These are phyloP conservation scores for Colletotrichum liriopes DNA, from an alignment of 2,329 filamentous ascomycete species.

Conservation along the genomic window DNA sequence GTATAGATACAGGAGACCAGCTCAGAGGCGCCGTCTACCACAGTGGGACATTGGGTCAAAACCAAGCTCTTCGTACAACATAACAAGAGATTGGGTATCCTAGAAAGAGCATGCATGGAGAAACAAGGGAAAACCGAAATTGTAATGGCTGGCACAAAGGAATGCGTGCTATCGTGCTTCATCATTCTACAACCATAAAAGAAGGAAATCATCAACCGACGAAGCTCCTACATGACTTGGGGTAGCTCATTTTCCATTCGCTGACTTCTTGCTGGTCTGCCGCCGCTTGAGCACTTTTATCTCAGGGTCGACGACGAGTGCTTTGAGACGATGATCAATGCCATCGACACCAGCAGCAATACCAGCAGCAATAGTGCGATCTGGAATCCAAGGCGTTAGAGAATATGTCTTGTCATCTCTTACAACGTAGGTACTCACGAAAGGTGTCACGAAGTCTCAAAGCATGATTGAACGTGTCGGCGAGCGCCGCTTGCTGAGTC, in stretches of 20 bases:
- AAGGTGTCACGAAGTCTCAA: slow-evolving; percentile 51
- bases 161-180: not conserved
- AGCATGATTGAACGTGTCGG: slow-evolving; percentile 10
- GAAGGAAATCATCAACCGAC: not conserved
- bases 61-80: not conserved
- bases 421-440: slow-evolving; percentile 49
- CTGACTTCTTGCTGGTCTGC: slow-evolving; percentile 21
- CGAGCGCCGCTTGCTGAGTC: slow-evolving; percentile 14
- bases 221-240: not conserved
- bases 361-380: slow-evolving; percentile 12
- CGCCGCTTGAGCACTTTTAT: slow-evolving; percentile 28
- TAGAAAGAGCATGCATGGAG: not conserved
- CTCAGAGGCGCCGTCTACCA: not conserved
- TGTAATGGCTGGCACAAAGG: not conserved
- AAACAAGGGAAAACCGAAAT: not conserved
- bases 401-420: not conserved
- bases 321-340: slow-evolving; percentile 26
- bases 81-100: not conserved
- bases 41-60: too few species aligned
- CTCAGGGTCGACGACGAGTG: slow-evolving; percentile 40
- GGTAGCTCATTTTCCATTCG: not conserved
- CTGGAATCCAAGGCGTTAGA: slow-evolving; percentile 1
- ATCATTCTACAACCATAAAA: not conserved
- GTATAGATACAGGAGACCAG: too few species aligned
- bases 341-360: slow-evolving; percentile 9